phyloP scores from a whole-genome alignment of 257 asterid species.

The Schizonepeta tenuifolia region DNA sequence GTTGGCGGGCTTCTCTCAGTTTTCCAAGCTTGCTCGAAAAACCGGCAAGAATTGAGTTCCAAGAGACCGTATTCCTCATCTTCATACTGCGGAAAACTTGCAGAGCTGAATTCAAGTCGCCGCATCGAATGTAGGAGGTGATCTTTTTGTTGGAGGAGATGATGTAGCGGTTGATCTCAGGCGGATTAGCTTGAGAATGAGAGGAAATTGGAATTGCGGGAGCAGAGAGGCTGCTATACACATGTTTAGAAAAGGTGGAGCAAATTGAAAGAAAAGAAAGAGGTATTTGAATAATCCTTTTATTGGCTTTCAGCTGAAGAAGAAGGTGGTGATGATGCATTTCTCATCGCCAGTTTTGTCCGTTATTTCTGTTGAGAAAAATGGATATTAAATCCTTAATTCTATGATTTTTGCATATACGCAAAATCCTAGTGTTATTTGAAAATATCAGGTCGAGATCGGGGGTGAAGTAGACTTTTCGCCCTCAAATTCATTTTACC shows the following conservation, averaged over 20 bases:
- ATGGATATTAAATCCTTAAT: too few species aligned
- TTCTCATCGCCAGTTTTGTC: neutral
- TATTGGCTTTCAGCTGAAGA: neutral
- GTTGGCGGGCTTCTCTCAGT: constrained; percentile 11
- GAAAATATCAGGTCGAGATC: neutral
- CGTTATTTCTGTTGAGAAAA: neutral
- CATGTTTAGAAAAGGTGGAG: neutral
- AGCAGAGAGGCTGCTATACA: neutral
- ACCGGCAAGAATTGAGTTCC: constrained; percentile 12
- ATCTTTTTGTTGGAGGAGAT: neutral
- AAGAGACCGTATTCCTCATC: constrained; percentile 8
- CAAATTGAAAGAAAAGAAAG: neutral
- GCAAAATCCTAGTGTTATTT: constrained; percentile 35
- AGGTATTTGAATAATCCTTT: neutral
- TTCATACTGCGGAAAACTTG: neutral
- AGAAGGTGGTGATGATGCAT: neutral
- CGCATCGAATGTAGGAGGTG: neutral
- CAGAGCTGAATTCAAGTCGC: neutral
- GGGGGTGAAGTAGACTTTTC: constrained; percentile 18
- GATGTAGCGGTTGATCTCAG: neutral
- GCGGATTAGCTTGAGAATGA: neutral
- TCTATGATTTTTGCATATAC: too few species aligned
- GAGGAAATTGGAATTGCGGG: neutral
- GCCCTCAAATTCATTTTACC: too few species aligned
- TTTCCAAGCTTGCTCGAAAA: constrained; percentile 15